Base-by-base conservation (phyloP, 371 early-diverging fungal genomes). In the Massospora cicadina region DNA sequence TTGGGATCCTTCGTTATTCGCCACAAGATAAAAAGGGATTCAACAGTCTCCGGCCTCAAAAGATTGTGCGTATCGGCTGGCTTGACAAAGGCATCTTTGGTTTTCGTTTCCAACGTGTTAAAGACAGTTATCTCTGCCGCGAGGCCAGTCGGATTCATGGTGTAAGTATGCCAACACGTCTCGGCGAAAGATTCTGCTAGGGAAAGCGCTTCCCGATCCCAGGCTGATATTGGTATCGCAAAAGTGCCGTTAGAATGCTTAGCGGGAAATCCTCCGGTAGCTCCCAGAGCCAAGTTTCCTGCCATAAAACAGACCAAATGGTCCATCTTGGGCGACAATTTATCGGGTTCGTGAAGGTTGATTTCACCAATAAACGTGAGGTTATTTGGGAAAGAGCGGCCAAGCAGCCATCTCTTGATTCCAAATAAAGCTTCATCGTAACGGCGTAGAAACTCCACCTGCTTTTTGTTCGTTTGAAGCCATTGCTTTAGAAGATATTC, bases 251-350 rank as follows among this genome's bases (percentile, higher is more conserved):
- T 28, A 5, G 3, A 7, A 43, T 43, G 43, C 43, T 17, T 43
- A 17, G 17, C 10, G 10, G 43, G 43, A 43, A 43, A 17, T 55
- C 85, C 90, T 62, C 73, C 76, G 3, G 84, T 88, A 25, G 85
- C 88, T 60, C 76, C 87, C 1, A 93, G 71, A 0, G 91, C 90
- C 63, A 94, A 72, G 32, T 81, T 82, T 1, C 91, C 94, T 12
- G 89, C 91, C 32, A 89, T 75, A 73, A 95, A 96, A 72, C 95
- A 96, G 2, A 90, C 90, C 28, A 93, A 79, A 71, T 95, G 95
- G 65, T 93, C 93, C 91, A 95, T 90, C 65, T 89, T 88, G 7
- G 84, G 78, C 24, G 73, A 73, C 1, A 79, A 30, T 0, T 1
- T 13, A 7, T 67, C 64, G 12, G 79, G 78, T 1, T 70, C 54